Conservation (phyloP, 345 rosid genomes). For the Eucalyptus pumila region DNA sequence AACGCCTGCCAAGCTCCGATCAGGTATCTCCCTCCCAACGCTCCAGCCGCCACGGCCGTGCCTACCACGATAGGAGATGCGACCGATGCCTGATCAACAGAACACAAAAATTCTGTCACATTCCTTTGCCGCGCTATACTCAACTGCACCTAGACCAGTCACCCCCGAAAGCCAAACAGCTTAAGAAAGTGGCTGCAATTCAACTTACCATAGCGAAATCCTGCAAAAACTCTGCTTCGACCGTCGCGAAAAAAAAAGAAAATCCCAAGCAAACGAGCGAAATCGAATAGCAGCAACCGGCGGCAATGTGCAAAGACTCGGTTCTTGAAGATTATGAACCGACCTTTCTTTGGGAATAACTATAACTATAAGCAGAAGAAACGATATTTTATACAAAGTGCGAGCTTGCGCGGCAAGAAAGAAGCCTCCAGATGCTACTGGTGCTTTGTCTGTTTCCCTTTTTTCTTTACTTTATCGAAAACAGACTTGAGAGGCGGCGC, state of each 20-base stretch:
- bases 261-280: not conserved
- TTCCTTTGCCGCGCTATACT: not conserved
- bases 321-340: not conserved
- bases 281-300: not conserved
- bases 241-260: not conserved
- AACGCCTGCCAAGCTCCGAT: conserved; percentile 25
- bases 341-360: not conserved
- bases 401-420: not conserved
- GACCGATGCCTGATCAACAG: not conserved
- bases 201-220: not conserved
- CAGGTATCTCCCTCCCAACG: conserved; percentile 10
- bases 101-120: not conserved
- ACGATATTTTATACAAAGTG: not conserved
- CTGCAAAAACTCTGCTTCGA: not conserved
- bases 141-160: not conserved
- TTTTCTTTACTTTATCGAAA: too few relatives aligned
- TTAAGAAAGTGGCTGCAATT: not conserved
- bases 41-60: conserved; percentile 13
- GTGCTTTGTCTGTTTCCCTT: not conserved
- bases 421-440: not conserved
- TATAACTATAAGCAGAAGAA: not conserved
- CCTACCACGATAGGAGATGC: conserved; percentile 6
- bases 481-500: not conserved
- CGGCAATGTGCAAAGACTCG: not conserved
- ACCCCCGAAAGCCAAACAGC: not conserved